Conservation (phyloP, 2,329 filamentous ascomycete species). For the Scytalidium sp. region DNA sequence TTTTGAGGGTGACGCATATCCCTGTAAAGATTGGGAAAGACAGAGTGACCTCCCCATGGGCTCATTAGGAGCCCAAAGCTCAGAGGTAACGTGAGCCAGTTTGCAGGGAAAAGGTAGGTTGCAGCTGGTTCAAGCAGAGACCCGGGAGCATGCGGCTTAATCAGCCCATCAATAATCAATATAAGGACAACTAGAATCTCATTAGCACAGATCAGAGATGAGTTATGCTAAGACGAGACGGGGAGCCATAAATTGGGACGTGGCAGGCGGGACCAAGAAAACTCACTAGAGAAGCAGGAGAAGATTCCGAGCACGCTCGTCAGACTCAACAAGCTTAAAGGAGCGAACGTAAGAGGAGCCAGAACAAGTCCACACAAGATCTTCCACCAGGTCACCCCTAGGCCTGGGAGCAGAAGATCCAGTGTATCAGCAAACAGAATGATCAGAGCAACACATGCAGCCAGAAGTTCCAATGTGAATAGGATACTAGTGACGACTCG, state of each 20-base stretch:
- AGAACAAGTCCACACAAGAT: slow-evolving; percentile 75
- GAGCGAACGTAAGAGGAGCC: slow-evolving; percentile 79
- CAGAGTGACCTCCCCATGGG: slow-evolving; percentile 67
- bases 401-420: slow-evolving; percentile 69
- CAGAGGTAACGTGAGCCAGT: slow-evolving; percentile 81
- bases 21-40: slow-evolving; percentile 82
- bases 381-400: slow-evolving; percentile 76
- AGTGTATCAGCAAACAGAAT: slow-evolving; percentile 94
- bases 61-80: slow-evolving; percentile 90
- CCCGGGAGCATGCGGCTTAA: slow-evolving; percentile 76
- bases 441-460: slow-evolving; percentile 83
- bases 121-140: slow-evolving; percentile 77
- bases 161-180: slow-evolving; percentile 79
- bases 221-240: not conserved
- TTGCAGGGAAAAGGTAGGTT: slow-evolving; percentile 79
- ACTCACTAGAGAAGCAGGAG: slow-evolving; percentile 82
- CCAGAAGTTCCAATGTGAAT: slow-evolving; percentile 84
- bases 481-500: slow-evolving; percentile 79
- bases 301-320: slow-evolving; percentile 93
- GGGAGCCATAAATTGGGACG: too few species aligned
- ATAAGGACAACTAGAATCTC: slow-evolving; percentile 68
- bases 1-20: slow-evolving; percentile 73
- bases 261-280: not conserved
- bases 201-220: slow-evolving; percentile 23
- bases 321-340: slow-evolving; percentile 79